Evolutionary conservation across 179 eudicot species (phyloP).

Genomic region (Spinacia oleracea): DNA sequence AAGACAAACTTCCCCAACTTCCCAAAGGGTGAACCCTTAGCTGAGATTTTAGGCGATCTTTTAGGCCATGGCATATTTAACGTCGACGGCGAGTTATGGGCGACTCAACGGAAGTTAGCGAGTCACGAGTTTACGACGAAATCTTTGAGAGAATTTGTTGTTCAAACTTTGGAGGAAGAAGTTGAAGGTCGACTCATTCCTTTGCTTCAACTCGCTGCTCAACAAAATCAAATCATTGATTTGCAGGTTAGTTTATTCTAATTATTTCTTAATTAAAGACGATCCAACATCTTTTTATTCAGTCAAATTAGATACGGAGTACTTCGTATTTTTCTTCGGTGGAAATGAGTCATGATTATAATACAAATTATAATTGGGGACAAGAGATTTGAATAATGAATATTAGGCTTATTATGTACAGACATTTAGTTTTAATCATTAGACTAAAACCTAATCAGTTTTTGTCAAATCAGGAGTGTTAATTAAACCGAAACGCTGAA

Average conservation of each 20-base stretch:
- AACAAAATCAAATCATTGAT: conserved; percentile 33
- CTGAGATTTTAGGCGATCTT: conserved; percentile 48
- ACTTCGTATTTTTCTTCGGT: too few relatives aligned
- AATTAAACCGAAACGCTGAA: too few relatives aligned
- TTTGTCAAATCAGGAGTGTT: too few relatives aligned
- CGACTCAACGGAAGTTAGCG: conserved; percentile 55
- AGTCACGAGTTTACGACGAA: conserved; percentile 63
- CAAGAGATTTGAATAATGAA: too few relatives aligned
- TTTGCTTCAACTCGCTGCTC: conserved; percentile 39
- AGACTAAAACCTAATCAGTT: too few relatives aligned
- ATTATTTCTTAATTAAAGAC: not conserved
- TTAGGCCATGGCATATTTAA: conserved; percentile 62
- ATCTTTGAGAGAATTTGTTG: conserved; percentile 53
- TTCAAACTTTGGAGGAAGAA: conserved; percentile 46
- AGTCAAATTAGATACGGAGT: too few relatives aligned
- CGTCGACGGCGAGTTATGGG: conserved; percentile 63
- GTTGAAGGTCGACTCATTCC: conserved; percentile 48
- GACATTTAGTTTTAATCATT: too few relatives aligned
- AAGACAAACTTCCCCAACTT: conserved; percentile 48
- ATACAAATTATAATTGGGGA: too few relatives aligned
- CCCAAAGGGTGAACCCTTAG: conserved; percentile 56
- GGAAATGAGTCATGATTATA: too few relatives aligned
- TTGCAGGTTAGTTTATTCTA: conserved; percentile 36
- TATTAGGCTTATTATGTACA: too few relatives aligned
- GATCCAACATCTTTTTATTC: too few relatives aligned